Base-by-base conservation (phyloP, 106 monocot species). In the Hemerocallis citrina region DNA sequence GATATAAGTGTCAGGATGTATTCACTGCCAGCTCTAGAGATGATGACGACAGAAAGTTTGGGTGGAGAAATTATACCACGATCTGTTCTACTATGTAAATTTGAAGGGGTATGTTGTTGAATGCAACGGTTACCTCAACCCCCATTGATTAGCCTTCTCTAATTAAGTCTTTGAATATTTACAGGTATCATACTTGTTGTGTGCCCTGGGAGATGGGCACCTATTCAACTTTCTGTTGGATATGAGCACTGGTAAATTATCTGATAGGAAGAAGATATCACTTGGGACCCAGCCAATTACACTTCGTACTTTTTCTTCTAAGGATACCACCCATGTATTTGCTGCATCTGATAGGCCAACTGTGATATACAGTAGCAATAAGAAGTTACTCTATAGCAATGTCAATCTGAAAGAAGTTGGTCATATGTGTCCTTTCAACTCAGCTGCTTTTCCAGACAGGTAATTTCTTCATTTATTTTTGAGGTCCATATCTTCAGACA, bases 11-110 rank as follows among this genome's bases (percentile, higher is more conserved):
- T 92, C 25, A 87, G 87, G 63, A 79, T 98, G 58, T 85, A 79
- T 72, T 85, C 88, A 56, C 84, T 98, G 32, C 96, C 96, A 10
- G 48, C 64, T 23, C 54, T 98, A 61, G 84, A 98, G 42, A 65
- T 82, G 34, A 63, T 91, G 57, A 82, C 71, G 37, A 91, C 81
- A 57, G 96, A 91, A 67, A 72, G 50, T 65, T 67, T 98, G 62
- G 96, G 96, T 65, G 96, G 96, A 61, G 77, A 98, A 73, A 91
- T 98, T 50, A 91, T 98, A 65, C 91, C 96, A 70, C 91, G 91
- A 9, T 98, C 96, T 55, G 96, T 98, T 51, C 86, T 91, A 46
- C 66, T 91, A 39, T 98, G 91, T 52, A 71, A 74, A 61, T 88
- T 98, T 71, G 96, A 98, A 85, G 87, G 87, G 67, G 96, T 98